phyloP scores from a whole-genome alignment of 495 filamentous ascomycete genomes.

The Podospora bellae-mahoneyi region DNA sequence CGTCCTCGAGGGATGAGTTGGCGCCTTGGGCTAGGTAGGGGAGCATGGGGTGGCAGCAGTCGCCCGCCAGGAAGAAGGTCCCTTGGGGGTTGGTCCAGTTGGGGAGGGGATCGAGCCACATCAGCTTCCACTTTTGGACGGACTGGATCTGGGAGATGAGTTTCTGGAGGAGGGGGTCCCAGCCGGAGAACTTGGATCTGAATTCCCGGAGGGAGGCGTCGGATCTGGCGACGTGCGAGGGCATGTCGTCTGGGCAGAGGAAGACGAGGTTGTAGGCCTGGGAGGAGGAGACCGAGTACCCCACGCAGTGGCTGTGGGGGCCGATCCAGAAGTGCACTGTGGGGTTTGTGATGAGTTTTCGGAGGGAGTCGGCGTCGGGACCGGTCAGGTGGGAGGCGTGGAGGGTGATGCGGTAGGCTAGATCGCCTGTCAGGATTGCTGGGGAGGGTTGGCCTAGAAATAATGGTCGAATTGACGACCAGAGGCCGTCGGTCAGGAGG shows the following conservation, averaged over 20 bases:
- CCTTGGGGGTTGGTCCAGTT: constrained; percentile 41
- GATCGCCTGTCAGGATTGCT: constrained; percentile 54
- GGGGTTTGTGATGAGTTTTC: constrained; percentile 46
- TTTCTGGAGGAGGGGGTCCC: constrained; percentile 52
- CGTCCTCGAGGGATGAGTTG: constrained; percentile 55
- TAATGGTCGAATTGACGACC: constrained; percentile 45
- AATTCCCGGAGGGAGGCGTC: constrained; percentile 49
- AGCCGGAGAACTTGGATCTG: constrained; percentile 45
- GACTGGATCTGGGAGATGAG: constrained; percentile 45
- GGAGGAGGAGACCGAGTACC: constrained; percentile 53
- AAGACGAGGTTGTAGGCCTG: constrained; percentile 58
- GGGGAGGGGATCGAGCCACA: constrained; percentile 41
- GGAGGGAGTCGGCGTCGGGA: constrained; percentile 44
- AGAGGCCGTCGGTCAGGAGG: constrained; percentile 56
- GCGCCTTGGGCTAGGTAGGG: constrained; percentile 64
- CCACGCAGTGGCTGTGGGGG: constrained; percentile 54
- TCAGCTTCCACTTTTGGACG: constrained; percentile 54
- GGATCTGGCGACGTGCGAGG: constrained; percentile 40
- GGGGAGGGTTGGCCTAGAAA: constrained; percentile 44
- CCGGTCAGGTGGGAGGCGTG: constrained; percentile 47
- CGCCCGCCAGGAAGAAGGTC: constrained; percentile 50
- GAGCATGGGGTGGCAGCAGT: constrained; percentile 65
- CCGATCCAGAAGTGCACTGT: constrained; percentile 72
- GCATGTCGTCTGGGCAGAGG: constrained; percentile 51
- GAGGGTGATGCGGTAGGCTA: constrained; percentile 59